Evolutionary conservation across 2,329 filamentous ascomycete species (phyloP), one percentile per base, ranked within the genome.

Genomic region (Chaetothyriales sp.): DNA sequence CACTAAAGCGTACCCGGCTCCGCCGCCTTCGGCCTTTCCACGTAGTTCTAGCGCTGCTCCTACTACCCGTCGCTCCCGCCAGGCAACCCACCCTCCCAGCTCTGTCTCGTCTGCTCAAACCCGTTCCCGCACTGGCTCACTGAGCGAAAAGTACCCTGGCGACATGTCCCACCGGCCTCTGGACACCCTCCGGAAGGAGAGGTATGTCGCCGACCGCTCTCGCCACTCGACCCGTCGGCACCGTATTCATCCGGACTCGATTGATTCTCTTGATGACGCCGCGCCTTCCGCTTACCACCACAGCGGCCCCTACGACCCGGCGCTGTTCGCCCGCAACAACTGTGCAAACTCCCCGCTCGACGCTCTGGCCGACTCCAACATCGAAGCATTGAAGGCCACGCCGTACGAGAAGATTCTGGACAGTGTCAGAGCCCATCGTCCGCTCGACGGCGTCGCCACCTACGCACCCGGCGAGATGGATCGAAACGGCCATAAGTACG

Each of bases 261-360:
- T 97, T 62, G 90, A 95, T 65, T 72, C 73, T 4, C 78, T 97
- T 1, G 90, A 95, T 64, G 75, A 72, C 50, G 54, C 49, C 7
- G 57, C 49, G 18, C 49, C 51, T 13, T 28, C 52, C 5, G 51
- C 55, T 8, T 76, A 75, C 18, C 90, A 95, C 66, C 90, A 97
- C 62, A 86, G 84, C 57, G 89, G 90, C 0, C 90, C 90, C 0
- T 97, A 86, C 61, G 90, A 97, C 65, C 87, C 89, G 8, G 84
- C 86, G 1, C 74, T 87, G 49, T 73, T 83, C 1, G 79, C 85
- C 10, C 78, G 86, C 47, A 95, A 95, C 69, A 73, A 70, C 3
- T 74, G 80, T 61, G 74, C 72, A 60, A 70, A 74, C 51, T 69
- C 66, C 53, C 89, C 90, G 0, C 70, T 95, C 6, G 87, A 85